Evolutionary conservation across 2,329 filamentous ascomycete species (phyloP).

Genomic region (Ophiosphaerella herpotricha): DNA sequence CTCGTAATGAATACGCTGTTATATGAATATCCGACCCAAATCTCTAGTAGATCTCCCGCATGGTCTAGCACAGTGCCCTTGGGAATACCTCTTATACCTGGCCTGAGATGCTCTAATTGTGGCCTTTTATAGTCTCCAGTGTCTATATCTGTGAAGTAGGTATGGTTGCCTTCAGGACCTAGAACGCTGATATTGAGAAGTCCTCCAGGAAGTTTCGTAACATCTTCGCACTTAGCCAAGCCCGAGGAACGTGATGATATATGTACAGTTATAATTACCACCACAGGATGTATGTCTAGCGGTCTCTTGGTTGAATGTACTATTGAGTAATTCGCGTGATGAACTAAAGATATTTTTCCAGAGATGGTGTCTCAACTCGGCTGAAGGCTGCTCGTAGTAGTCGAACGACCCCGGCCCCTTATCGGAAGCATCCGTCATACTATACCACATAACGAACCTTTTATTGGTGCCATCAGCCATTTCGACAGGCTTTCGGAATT

Average conservation of each 20-base stretch:
- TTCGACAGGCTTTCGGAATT: constrained; percentile 37
- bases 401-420: constrained; percentile 35
- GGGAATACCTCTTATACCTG: constrained; percentile 37
- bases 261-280: constrained; percentile 41
- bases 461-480: constrained; percentile 24
- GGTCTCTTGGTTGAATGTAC: constrained; percentile 23
- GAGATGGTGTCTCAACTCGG: constrained; percentile 14
- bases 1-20: constrained; percentile 42
- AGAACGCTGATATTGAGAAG: constrained; percentile 41
- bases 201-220: constrained; percentile 27
- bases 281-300: constrained; percentile 44
- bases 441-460: constrained; percentile 39
- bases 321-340: constrained; percentile 33
- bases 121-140: constrained; percentile 34
- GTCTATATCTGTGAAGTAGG: constrained; percentile 37
- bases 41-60: constrained; percentile 34
- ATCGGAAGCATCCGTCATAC: constrained; percentile 35
- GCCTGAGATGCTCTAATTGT: constrained; percentile 24
- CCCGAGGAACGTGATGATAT: constrained; percentile 31
- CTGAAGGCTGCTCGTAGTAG: constrained; percentile 43
- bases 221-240: constrained; percentile 39
- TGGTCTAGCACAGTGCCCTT: constrained; percentile 18
- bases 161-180: constrained; percentile 31
- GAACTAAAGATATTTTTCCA: constrained; percentile 32
- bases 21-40: constrained; percentile 42